A percentile compares a stretch with the other conserved stretches of the same genome.
phyloP scores from a whole-genome alignment of 2,329 filamentous ascomycete species.

The Pseudocercospora musae region DNA sequence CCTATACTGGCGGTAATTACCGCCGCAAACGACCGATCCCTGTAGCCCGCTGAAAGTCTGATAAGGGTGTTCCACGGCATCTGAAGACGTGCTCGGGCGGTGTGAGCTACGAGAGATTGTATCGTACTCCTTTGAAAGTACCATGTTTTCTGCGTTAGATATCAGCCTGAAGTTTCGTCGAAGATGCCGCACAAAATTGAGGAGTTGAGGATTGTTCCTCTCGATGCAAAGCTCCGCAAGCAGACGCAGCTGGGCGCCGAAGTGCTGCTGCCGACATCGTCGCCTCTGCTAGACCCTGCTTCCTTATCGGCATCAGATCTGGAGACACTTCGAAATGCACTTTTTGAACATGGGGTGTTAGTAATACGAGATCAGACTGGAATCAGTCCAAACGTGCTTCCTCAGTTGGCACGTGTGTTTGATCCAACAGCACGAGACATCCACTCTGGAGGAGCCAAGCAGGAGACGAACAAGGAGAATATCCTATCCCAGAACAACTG shows the following conservation, averaged over 20 bases:
- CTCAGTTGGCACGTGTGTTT: constrained; percentile 20
- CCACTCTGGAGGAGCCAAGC: constrained; percentile 24
- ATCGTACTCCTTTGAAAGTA: neutral
- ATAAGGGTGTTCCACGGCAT: neutral
- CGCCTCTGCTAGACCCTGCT: constrained; percentile 8
- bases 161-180: neutral
- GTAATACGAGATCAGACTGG: constrained; percentile 22
- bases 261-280: constrained; percentile 11
- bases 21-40: neutral
- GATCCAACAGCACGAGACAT: constrained; percentile 18
- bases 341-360: constrained; percentile 23
- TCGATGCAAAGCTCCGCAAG: constrained; percentile 13
- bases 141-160: neutral
- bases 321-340: constrained; percentile 12
- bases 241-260: constrained; percentile 20
- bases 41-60: neutral
- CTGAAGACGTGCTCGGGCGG: neutral
- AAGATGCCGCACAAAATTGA: constrained; percentile 16
- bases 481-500: constrained; percentile 11
- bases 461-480: constrained; percentile 17
- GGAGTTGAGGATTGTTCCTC: constrained; percentile 5
- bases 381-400: constrained; percentile 16
- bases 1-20: no score
- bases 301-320: constrained; percentile 13
- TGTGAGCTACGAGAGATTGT: neutral